Percentiles rank a stretch among this genome's conserved stretches.
These are phyloP conservation scores for Martiniozyma abietophila DNA, from an alignment of 805 yeast genomes.

Conservation along the genomic window DNA sequence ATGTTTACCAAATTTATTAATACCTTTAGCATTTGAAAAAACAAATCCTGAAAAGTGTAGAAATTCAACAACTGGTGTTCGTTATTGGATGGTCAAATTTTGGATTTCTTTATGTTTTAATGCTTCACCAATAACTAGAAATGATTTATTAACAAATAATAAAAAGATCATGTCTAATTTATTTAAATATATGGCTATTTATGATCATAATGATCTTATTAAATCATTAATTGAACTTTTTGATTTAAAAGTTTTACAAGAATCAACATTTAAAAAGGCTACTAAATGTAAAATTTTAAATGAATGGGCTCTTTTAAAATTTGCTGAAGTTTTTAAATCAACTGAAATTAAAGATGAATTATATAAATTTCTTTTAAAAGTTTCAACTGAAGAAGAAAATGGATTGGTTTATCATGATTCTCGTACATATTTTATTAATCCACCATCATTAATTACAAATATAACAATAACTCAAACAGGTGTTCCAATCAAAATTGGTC, in stretches of 20 bases:
- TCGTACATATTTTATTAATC: conserved; percentile 37
- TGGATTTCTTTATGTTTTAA: conserved; percentile 44
- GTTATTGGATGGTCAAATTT: conserved; percentile 52
- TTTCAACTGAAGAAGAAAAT: conserved; percentile 39
- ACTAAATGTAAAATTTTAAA: conserved; percentile 70
- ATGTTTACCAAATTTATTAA: conserved; percentile 50
- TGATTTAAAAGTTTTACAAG: conserved; percentile 44
- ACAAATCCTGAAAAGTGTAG: conserved; percentile 36
- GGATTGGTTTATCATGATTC: conserved; percentile 42
- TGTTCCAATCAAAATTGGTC: conserved; percentile 37
- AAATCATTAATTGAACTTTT: conserved; percentile 36
- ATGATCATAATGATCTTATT: conserved; percentile 42
- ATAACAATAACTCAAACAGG: conserved; percentile 31
- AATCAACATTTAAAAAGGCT: conserved; percentile 50
- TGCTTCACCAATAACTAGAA: conserved; percentile 49
- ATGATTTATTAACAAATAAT: conserved; percentile 49
- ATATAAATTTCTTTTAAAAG: conserved; percentile 36
- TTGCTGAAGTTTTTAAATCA: conserved; percentile 40
- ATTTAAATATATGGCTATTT: conserved; percentile 50
- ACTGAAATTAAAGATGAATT: conserved; percentile 29
- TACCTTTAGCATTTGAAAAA: conserved; percentile 28
- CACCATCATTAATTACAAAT: conserved; percentile 4
- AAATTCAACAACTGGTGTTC: conserved; percentile 35
- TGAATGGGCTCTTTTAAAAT: conserved; percentile 58
- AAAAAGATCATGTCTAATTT: conserved; percentile 54